Evolutionary conservation across 306 rosid genomes (phyloP).

Genomic region (Acacia confusa): DNA sequence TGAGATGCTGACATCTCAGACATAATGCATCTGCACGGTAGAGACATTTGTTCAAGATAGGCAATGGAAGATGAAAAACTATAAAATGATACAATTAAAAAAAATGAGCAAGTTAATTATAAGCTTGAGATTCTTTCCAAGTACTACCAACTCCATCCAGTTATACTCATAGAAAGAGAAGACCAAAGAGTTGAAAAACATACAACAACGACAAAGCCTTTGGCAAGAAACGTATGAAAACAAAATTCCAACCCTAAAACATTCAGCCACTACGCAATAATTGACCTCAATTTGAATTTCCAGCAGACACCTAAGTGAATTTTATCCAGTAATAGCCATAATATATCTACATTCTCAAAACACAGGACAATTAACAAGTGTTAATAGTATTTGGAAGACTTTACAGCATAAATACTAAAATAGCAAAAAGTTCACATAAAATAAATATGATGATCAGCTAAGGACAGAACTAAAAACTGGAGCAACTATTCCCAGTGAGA

Average conservation of each 20-base stretch:
- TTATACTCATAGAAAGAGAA: not conserved
- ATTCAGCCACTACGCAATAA: not conserved
- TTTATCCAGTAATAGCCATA: not conserved
- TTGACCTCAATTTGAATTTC: conserved; percentile 19
- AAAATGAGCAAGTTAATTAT: not conserved
- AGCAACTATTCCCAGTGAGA: conserved; percentile 28
- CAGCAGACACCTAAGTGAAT: conserved; percentile 1
- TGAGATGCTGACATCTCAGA: conserved; percentile 36
- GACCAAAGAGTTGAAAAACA: not conserved
- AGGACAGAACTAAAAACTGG: not conserved
- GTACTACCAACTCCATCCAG: conserved; percentile 11
- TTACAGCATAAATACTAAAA: not conserved
- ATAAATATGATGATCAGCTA: not conserved
- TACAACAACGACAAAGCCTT: not conserved
- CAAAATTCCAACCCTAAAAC: not conserved
- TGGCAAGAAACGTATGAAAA: not conserved
- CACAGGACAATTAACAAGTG: not conserved
- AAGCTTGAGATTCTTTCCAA: not conserved
- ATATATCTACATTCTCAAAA: not conserved
- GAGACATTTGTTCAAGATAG: conserved; percentile 19
- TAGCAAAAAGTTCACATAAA: not conserved
- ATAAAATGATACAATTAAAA: not conserved
- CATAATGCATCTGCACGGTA: conserved; percentile 45
- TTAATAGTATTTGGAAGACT: not conserved
- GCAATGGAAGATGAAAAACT: not conserved